Evolutionary conservation across 164 flowering plant genomes (phyloP), one percentile per base, ranked within the genome.

Genomic region (Chloranthus sessilifolius): DNA sequence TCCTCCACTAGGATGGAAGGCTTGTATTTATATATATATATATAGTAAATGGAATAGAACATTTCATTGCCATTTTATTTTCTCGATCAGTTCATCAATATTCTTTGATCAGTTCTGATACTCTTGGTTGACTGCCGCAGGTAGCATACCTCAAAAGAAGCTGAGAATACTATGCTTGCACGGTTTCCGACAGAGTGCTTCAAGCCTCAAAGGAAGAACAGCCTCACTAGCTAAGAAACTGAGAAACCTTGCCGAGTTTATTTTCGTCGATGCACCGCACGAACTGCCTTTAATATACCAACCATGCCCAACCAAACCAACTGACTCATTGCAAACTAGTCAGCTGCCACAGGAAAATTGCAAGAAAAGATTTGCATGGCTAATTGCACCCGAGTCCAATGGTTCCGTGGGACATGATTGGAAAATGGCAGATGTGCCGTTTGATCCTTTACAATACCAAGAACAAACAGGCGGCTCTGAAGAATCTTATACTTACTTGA

Each of bases 181-280:
- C 61, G 99, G 99, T 20, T 92, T 92, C 65, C 74, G 99, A 56
- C 95, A 92, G 66, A 92, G 79, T 71, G 91, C 95, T n/a, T 83
- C 91, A 42, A 60, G 80, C 55, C 88, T 92, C 62, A 84, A 78
- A 61, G 99, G 99, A 65, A 72, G 99, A 72, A 82, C 85, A 3
- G 81, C 83, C 60, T 86, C 99, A 45, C 52, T 92, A 43, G 84
- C 85, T 42, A 92, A 92, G 73, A 92, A 92, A 63, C 81, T 88
- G 37, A 92, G 80, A 57, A 71, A 55, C 52, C 58, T 88, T 2
- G 95, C 74, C 10, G 95, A 92, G 57, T 71, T 92, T 51, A 80
- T 86, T 38, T 92, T 70, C 59, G 52, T 92, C 2, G 79, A 92
- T 69, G 99, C 87, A 34, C 91, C 95, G 7, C 88, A 92, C 53